Base-by-base conservation (phyloP, 2,329 filamentous ascomycete species). In the Monosporascus sp. region DNA sequence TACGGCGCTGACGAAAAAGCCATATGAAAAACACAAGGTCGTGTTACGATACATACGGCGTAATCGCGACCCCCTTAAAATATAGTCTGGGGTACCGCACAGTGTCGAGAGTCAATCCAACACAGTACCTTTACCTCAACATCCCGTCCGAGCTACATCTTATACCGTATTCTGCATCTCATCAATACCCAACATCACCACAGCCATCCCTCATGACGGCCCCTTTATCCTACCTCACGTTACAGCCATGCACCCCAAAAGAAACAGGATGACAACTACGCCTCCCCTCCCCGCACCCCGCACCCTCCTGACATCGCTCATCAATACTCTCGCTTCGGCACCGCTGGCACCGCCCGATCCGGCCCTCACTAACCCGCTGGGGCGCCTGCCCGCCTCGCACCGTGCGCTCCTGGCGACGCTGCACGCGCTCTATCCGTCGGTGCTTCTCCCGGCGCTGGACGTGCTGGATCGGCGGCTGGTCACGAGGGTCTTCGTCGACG, bases 391-490 rank as follows among this genome's bases (percentile, higher is more conserved):
- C 3, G 60, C 66, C 1, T 59, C 71, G n/a, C 68, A 75, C 54
- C 73, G 77, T 1, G 77, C 81, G 48, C 72, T 88, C 17, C 74
- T 96, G n/a, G 74, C 91, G 1, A 91, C 89, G 0, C 80, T 96
- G 0, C 92, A 97, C 72, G 88, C 91, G 37, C 74, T 97, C 15
- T 95, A 95, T 65, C 91, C 91, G 0, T 82, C 84, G 58, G 81
- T 91, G 51, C 74, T 97, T 2, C 84, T 97, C 1, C 89, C 91
- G 3, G 91, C 93, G 0, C 78, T 99, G 3, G 92, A 97, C 69
- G 78, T 97, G 0, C 78, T 99, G 1, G 94, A 99, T 69, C 82
- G 90, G 26, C 74, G 79, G 3, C 80, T 94, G 1, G 82, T 96
- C 37, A 84, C 78, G 6, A 78, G 84, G 1, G 69, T 85, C 5